Percentiles rank a stretch among this genome's conserved stretches.
Conservation (phyloP, 441 rosid genomes). For the Kokia cookei region DNA sequence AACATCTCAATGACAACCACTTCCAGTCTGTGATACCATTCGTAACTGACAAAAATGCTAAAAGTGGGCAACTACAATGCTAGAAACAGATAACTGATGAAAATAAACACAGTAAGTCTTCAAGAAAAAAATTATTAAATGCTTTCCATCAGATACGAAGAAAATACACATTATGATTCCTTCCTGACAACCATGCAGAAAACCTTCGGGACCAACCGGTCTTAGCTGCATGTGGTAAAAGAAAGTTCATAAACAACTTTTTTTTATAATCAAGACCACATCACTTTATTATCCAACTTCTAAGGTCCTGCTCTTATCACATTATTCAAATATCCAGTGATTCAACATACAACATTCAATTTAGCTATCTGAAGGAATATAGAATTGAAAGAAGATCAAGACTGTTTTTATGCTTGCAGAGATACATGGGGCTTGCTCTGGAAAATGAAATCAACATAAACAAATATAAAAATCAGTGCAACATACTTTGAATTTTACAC, state of each 20-base stretch:
- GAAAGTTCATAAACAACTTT: neutral
- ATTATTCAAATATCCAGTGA: neutral
- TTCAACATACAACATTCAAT: neutral
- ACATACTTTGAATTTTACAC: neutral
- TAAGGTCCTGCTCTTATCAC: neutral
- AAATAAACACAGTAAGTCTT: neutral
- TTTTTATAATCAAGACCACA: conserved; percentile 1
- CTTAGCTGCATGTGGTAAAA: neutral
- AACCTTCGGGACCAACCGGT: neutral
- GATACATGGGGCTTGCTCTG: neutral
- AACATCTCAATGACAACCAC: neutral
- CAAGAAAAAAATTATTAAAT: neutral
- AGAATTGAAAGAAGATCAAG: neutral
- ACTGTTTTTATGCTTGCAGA: neutral
- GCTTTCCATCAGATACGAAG: neutral
- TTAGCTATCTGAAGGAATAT: neutral
- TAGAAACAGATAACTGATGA: neutral
- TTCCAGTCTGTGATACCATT: neutral
- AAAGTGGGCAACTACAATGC: neutral
- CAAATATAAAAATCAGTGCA: neutral
- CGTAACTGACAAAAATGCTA: neutral
- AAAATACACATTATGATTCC: neutral
- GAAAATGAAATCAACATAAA: neutral
- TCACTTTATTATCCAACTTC: neutral
- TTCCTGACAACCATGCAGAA: neutral